Evolutionary conservation across 257 asterid species (phyloP), one percentile per base, ranked within the genome.

Genomic region (Salvia hispanica): DNA sequence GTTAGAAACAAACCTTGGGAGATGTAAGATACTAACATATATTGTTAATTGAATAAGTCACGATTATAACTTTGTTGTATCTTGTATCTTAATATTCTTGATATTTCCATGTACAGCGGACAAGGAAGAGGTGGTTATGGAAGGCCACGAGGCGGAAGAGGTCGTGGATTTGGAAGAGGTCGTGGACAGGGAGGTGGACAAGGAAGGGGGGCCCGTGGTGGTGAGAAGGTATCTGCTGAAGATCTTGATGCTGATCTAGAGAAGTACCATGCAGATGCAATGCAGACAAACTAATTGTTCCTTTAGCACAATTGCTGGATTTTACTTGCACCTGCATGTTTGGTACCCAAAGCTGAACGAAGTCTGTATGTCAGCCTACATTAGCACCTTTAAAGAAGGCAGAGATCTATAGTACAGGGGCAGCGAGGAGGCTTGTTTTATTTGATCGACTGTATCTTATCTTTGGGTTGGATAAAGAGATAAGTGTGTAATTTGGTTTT

Each of bases 171-270:
- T 53, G 75, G 66, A 16, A 67, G 74, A 56, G 86, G 84, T 9
- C 73, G 74, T 66, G 79, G 61, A 12, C 61, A 55, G 39, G 61
- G 61, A 11, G 13, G 59, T 42, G 67, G 80, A 44, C 77, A 70
- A 40, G 79, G 83, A 64, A 80, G 82, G 52, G 39, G 45, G 31
- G 2, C 2, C 31, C 31, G 31, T 52, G 44, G 65, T 67, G 83
- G 77, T 64, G 84, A 74, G 83, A 81, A 81, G 75, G 73, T 85
- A 66, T 85, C 96, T 12, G 87, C 88, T 28, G 91, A 86, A 28
- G 92, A 83, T 66, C 91, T 89, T 3, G 96, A 89, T 76, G 95
- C 91, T 48, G 98, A 89, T 66, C 62, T 89, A 56, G 96, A 87
- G 45, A 84, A 82, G 76, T 89, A 92, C 74, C 89, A 80, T 63